Conservation (phyloP, 2,329 filamentous ascomycete species). For the Gremmenia infestans region DNA sequence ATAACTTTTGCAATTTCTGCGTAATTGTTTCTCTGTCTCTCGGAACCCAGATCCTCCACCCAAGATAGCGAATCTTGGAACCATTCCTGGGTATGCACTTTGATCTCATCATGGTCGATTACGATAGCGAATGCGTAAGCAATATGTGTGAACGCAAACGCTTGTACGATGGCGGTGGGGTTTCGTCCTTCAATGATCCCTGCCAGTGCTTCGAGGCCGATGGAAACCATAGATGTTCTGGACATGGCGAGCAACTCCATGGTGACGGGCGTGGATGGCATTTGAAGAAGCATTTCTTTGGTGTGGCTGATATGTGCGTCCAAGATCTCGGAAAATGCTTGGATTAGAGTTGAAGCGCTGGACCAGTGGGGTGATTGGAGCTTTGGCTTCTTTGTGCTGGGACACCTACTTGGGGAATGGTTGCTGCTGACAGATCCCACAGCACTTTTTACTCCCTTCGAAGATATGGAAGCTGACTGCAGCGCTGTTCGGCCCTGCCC, state of each 20-base stretch:
- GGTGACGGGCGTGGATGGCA: conserved; percentile 16
- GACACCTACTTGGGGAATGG: conserved; percentile 16
- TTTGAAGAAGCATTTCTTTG: conserved; percentile 14
- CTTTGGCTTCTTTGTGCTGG: conserved; percentile 13
- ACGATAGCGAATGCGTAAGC: conserved; percentile 23
- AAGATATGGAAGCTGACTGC: background rate
- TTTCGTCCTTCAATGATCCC: conserved; percentile 23
- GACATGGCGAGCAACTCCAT: conserved; percentile 22
- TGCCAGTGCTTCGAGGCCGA: conserved; percentile 23
- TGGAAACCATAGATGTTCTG: conserved; percentile 19
- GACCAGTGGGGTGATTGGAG: conserved; percentile 19
- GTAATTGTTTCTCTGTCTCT: conserved; percentile 17
- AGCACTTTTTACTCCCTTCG: background rate
- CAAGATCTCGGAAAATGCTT: conserved; percentile 22
- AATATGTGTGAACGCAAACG: conserved; percentile 27
- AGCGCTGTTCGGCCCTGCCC: background rate
- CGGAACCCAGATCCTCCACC: conserved; percentile 14
- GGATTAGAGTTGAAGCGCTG: conserved; percentile 14
- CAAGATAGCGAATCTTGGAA: conserved; percentile 21
- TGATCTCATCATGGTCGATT: conserved; percentile 16
- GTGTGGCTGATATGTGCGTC: conserved; percentile 23
- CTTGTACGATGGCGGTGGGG: conserved; percentile 22
- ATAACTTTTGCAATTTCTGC: conserved; percentile 18
- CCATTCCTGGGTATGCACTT: conserved; percentile 19
- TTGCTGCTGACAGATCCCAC: conserved; percentile 4